Base-by-base conservation (phyloP, 108 stramenopile species). In the Fragilaria radians region DNA sequence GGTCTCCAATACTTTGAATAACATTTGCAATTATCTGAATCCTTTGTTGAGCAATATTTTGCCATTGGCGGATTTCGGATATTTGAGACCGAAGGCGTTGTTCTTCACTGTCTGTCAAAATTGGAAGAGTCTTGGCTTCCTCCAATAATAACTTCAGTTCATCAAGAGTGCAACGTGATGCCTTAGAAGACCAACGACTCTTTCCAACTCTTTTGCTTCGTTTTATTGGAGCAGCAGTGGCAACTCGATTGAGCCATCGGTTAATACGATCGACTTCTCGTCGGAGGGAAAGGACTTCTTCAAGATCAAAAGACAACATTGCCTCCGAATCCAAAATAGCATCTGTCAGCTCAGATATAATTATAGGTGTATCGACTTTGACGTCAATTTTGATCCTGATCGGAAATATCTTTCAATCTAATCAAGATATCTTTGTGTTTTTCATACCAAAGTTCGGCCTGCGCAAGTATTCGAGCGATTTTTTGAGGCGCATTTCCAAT, bases 371-470 rank as follows among this genome's bases (percentile, higher is more conserved):
- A n/a, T n/a, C n/a, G n/a, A n/a, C n/a, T n/a, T n/a, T n/a, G n/a
- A n/a, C n/a, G n/a, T n/a, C n/a, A n/a, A n/a, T n/a, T n/a, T n/a
- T n/a, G n/a, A n/a, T n/a, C n/a, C n/a, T n/a, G n/a, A n/a, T n/a
- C n/a, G n/a, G n/a, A n/a, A n/a, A n/a, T n/a, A n/a, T n/a, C n/a
- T n/a, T n/a, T n/a, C n/a, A n/a, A n/a, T n/a, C 61, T 48, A 22
- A 83, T 18, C 18, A 87, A 53, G 2, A 56, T 27, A n/a, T 59
- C 52, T n/a, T n/a, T n/a, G 52, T 86, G 63, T 24, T 68, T 69
- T 17, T 67, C 34, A 46, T 80, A 77, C 88, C 88, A 89, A 33
- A 53, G 57, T 56, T 89, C 85, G 14, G 88, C 78, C 46, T 86
- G 78, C 18, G 57, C 63, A 45, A 75, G 66, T 36, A 89, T 82